Percentiles rank a stretch among this genome's conserved stretches.
Conservation (phyloP, 768 basidiomycete genomes). For the Phlebiopsis gigantea region DNA sequence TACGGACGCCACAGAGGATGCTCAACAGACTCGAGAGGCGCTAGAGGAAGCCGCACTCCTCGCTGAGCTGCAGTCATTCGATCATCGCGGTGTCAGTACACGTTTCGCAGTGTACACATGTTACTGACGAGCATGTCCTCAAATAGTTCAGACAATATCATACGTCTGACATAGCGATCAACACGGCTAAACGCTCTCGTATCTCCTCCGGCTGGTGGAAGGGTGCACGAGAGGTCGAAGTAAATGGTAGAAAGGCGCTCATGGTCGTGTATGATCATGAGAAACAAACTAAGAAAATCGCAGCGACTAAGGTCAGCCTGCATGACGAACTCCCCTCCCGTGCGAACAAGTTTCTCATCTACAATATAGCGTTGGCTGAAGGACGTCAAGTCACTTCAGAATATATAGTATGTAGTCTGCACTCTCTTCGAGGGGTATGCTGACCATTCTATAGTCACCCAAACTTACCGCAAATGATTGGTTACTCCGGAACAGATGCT, state of each 20-base stretch:
- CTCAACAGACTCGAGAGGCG: not conserved
- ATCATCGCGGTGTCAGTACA: constrained; percentile 29
- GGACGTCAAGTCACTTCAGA: constrained; percentile 46
- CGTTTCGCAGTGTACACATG: not conserved
- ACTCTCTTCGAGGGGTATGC: not conserved
- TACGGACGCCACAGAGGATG: not conserved
- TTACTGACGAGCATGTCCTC: not conserved
- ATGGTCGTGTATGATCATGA: constrained; percentile 41
- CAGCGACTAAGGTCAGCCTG: not conserved
- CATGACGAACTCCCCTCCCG: no score
- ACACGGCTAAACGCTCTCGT: constrained; percentile 20
- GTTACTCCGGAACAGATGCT: constrained; percentile 39
- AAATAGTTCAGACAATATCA: not conserved
- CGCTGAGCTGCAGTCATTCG: constrained; percentile 8
- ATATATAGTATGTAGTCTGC: constrained; percentile 35
- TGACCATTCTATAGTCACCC: constrained; percentile 34
- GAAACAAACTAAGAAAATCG: constrained; percentile 29
- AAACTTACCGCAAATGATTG: constrained; percentile 48
- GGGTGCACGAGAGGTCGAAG: constrained; percentile 35
- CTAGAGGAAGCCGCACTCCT: constrained; percentile 1
- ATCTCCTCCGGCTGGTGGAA: constrained; percentile 45
- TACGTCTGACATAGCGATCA: no score
- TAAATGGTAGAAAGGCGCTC: constrained; percentile 34
- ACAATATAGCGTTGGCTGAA: constrained; percentile 38
- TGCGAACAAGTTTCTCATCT: no score